Conservation (phyloP, 768 basidiomycete species). For the Mycena metata region DNA sequence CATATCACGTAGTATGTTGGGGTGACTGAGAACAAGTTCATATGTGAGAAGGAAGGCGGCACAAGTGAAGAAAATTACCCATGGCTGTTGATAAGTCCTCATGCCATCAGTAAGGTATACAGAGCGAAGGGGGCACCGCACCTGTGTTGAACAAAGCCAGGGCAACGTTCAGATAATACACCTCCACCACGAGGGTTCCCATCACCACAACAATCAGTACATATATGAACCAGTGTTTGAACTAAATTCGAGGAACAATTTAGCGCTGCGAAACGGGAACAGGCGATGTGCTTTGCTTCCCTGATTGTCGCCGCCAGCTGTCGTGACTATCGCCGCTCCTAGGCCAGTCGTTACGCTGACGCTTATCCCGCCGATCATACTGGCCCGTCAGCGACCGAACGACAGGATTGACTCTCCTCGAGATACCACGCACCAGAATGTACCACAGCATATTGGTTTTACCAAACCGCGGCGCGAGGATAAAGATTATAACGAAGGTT, state of each 20-base stretch:
- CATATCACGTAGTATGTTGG: constrained; percentile 90
- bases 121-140: constrained; percentile 47
- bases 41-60: not conserved
- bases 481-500: constrained; percentile 80
- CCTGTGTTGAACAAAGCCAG: constrained; percentile 94
- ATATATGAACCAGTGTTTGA: constrained; percentile 92
- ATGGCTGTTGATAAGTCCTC: constrained; percentile 20
- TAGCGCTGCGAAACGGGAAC: not conserved
- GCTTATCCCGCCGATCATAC: constrained; percentile 96
- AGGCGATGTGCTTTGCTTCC: not conserved
- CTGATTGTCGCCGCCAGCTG: constrained; percentile 73
- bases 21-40: constrained; percentile 64
- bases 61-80: no score
- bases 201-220: constrained; percentile 86
- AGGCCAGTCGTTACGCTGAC: constrained; percentile 95
- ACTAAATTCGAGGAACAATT: constrained; percentile 60
- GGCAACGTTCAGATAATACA: constrained; percentile 96
- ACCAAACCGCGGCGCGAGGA: constrained; percentile 86
- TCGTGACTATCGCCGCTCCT: constrained; percentile 89
- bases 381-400: constrained; percentile 42
- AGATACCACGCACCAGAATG: constrained; percentile 72
- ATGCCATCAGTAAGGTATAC: no score
- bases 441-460: constrained; percentile 95
- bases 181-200: constrained; percentile 88
- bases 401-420: not conserved